Conservation (phyloP, 2,329 filamentous ascomycete species). For the Aurifilum marmelostoma region DNA sequence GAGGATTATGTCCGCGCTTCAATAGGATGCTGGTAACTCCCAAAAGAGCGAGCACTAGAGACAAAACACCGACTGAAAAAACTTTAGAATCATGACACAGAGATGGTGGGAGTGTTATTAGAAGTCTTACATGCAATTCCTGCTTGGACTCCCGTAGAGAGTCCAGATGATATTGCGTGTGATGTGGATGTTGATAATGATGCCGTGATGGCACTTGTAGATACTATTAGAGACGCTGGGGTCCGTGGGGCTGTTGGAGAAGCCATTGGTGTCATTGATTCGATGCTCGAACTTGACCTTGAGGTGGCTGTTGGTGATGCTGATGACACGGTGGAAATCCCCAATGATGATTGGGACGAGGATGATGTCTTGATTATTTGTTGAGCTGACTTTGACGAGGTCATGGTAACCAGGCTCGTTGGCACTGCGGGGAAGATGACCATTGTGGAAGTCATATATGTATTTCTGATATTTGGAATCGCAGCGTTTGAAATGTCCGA, state of each 20-base stretch:
- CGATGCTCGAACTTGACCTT: not conserved
- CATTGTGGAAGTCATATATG: not conserved
- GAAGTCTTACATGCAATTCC: slow-evolving; percentile 1
- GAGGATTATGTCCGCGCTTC: not conserved
- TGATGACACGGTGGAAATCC: not conserved
- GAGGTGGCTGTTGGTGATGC: not conserved
- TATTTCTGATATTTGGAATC: not conserved
- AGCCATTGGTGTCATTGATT: not conserved
- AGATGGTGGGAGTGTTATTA: not conserved
- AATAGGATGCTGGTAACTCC: not conserved
- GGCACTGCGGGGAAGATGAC: not conserved
- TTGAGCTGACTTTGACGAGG: not conserved
- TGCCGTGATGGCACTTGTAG: not conserved
- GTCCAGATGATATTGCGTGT: not conserved
- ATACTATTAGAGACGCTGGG: not conserved
- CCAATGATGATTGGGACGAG: not conserved
- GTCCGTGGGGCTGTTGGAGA: not conserved
- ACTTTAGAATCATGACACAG: not conserved
- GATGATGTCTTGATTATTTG: not conserved
- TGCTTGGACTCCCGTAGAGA: not conserved
- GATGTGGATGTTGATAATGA: not conserved
- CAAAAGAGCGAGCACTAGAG: not conserved
- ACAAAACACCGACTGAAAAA: not conserved
- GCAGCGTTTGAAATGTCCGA: not conserved
- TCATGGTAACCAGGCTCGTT: not conserved